phyloP scores from a whole-genome alignment of 768 basidiomycete genomes.

The Grammothele lineata region DNA sequence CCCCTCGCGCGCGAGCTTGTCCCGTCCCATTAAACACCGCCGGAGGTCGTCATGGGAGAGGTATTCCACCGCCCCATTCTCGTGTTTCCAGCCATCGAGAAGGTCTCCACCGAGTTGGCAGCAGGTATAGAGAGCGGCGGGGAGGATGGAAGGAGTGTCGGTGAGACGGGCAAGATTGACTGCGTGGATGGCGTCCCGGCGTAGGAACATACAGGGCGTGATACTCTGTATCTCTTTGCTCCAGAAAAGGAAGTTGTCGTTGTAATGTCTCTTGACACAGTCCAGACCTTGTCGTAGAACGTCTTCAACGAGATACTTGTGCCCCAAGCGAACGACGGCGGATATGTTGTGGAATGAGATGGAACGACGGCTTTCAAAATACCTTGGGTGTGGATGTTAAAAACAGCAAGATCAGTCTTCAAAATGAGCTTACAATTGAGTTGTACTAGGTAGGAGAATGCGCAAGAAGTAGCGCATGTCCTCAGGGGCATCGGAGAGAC shows the following conservation, averaged over 20 bases:
- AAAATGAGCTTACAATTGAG: no score
- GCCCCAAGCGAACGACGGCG: not conserved
- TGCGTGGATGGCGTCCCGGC: not conserved
- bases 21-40: not conserved
- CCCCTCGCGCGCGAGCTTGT: no score
- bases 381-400: no score
- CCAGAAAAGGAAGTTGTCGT: no score
- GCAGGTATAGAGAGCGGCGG: slow-evolving; percentile 2
- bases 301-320: slow-evolving; percentile 2
- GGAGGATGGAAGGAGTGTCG: slow-evolving; percentile 11
- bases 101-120: not conserved
- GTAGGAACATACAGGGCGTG: no score
- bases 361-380: no score
- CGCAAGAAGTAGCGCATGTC: not conserved
- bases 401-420: no score
- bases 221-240: no score
- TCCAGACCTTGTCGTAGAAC: not conserved
- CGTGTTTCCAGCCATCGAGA: not conserved
- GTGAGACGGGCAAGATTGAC: slow-evolving; percentile 12
- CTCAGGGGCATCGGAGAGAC: not conserved
- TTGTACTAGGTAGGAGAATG: no score
- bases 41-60: not conserved
- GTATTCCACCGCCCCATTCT: slow-evolving; percentile 1
- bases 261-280: not conserved
- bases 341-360: no score